Evolutionary conservation across 2,329 filamentous ascomycete species (phyloP).

Genomic region (Juglanconis juglandina): DNA sequence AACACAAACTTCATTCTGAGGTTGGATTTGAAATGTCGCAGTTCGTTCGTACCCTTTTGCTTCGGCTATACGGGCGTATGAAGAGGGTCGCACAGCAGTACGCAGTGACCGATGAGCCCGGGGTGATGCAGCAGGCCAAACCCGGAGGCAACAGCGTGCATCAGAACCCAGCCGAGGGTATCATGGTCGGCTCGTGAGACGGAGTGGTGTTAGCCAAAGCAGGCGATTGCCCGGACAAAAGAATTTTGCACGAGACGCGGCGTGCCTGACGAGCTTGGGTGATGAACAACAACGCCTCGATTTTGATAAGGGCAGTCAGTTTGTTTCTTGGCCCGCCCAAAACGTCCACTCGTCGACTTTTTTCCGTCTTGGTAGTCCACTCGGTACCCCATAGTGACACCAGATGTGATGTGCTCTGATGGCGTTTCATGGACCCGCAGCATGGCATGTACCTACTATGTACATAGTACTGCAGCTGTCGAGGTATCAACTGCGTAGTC

Average conservation of each 20-base stretch:
- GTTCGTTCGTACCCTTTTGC: no score
- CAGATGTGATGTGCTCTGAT: no score
- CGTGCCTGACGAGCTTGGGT: background rate
- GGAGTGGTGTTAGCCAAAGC: background rate
- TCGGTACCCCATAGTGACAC: background rate
- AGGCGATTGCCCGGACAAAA: background rate
- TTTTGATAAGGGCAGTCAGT: background rate
- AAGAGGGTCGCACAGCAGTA: slow-evolving; percentile 4
- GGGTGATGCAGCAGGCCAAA: slow-evolving; percentile 11
- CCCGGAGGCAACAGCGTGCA: background rate
- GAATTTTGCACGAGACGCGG: background rate
- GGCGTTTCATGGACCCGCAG: no score
- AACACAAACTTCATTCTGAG: background rate
- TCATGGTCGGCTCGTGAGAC: background rate
- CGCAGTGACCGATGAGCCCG: slow-evolving; percentile 1
- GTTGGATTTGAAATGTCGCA: background rate
- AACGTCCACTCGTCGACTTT: background rate
- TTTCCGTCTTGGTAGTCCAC: background rate
- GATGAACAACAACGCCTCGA: background rate
- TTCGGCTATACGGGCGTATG: background rate
- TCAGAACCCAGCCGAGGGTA: background rate
- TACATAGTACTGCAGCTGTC: no score
- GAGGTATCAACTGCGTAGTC: no score
- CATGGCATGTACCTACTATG: background rate
- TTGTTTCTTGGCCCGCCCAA: background rate